Evolutionary conservation across 768 basidiomycete genomes (phyloP).

Genomic region (Pluteus cervinus): DNA sequence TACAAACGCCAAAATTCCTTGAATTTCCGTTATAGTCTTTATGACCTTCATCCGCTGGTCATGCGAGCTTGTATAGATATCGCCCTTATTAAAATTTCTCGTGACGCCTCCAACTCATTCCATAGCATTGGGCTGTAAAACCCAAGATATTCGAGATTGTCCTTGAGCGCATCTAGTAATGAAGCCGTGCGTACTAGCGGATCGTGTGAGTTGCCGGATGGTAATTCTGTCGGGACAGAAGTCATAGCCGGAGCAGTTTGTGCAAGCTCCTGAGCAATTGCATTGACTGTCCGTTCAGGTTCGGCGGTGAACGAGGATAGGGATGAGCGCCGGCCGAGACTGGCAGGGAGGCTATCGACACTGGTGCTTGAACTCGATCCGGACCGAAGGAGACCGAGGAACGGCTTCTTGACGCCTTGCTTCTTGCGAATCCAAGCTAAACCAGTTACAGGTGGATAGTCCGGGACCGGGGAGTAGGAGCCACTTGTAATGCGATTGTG

Average conservation of each 20-base stretch:
- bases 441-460: slow-evolving; percentile 5
- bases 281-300: slow-evolving; percentile 11
- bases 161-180: slow-evolving; percentile 23
- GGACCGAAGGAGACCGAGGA: no score
- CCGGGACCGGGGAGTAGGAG: slow-evolving; percentile 1
- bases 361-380: slow-evolving; percentile 2
- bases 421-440: no score
- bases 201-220: slow-evolving; percentile 9
- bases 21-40: no score
- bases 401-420: no score
- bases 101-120: slow-evolving; percentile 23
- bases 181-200: slow-evolving; percentile 16
- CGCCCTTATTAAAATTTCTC: slow-evolving; percentile 18
- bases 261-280: slow-evolving; percentile 23
- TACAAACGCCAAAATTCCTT: no score
- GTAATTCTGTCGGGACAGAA: slow-evolving; percentile 6
- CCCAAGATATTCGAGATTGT: slow-evolving; percentile 29
- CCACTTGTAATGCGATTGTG: slow-evolving; percentile 1
- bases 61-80: slow-evolving; percentile 13
- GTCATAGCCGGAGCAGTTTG: slow-evolving; percentile 10
- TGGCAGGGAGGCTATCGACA: slow-evolving; percentile 1
- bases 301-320: slow-evolving; percentile 1
- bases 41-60: no score
- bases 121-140: slow-evolving; percentile 25
- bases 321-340: slow-evolving; percentile 2